Conservation (phyloP, 208 protist species). For the Lotmaria passim region DNA sequence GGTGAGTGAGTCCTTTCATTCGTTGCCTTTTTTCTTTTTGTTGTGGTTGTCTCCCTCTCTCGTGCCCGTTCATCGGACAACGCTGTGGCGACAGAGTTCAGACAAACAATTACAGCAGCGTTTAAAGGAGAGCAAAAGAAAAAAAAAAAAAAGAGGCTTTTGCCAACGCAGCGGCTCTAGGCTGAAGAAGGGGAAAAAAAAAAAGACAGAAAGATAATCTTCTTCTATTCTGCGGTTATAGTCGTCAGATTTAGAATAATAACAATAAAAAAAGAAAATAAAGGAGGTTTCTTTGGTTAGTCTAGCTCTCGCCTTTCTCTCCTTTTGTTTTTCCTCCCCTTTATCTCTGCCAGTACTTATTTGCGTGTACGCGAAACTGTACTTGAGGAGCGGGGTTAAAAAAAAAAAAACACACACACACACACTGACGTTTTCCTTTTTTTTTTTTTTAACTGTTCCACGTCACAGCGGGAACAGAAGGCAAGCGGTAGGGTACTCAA, state of each 20-base stretch:
- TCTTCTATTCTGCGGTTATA: not conserved
- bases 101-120: no score
- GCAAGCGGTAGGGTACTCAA: not conserved
- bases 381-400: no score
- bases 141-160: not conserved
- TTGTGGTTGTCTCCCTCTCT: slow-evolving; percentile 14
- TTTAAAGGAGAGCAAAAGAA: not conserved
- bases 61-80: not conserved
- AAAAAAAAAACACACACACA: slow-evolving; percentile 1
- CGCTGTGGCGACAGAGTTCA: no score
- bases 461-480: not conserved
- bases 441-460: not conserved
- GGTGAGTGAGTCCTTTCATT: not conserved
- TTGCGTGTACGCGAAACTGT: not conserved
- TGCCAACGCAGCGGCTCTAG: not conserved
- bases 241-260: not conserved
- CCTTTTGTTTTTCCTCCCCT: not conserved
- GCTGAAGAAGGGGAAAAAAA: not conserved
- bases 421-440: not conserved
- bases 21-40: not conserved
- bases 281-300: not conserved
- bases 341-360: not conserved
- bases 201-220: no score
- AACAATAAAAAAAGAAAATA: not conserved
- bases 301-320: not conserved